Percentiles rank a stretch among this genome's conserved stretches.
These are phyloP conservation scores for Parathielavia appendiculata DNA, from an alignment of 495 filamentous ascomycete species.

Conservation along the genomic window DNA sequence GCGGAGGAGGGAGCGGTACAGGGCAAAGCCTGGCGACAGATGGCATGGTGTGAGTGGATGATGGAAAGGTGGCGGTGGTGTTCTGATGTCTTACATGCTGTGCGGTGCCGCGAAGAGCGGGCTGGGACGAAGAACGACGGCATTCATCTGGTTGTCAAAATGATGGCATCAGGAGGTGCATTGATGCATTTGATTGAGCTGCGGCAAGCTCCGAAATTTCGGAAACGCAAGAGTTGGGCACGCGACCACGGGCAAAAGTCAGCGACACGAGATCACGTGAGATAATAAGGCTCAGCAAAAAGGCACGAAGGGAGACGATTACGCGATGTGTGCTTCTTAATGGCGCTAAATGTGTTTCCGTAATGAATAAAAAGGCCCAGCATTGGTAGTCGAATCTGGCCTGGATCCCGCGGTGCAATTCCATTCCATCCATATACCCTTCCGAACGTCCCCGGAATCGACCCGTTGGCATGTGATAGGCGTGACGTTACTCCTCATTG, in stretches of 20 bases:
- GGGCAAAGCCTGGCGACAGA: constrained; percentile 54
- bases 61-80: background rate
- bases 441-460: too few relatives aligned
- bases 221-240: background rate
- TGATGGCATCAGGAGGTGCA: background rate
- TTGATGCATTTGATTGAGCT: background rate
- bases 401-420: too few relatives aligned
- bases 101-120: constrained; percentile 53
- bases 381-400: too few relatives aligned
- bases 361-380: too few relatives aligned
- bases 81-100: constrained; percentile 54
- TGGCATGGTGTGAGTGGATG: background rate
- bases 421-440: too few relatives aligned
- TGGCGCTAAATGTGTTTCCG: too few relatives aligned
- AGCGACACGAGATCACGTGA: constrained; percentile 25
- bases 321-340: too few relatives aligned
- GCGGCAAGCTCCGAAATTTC: constrained; percentile 6
- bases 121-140: constrained; percentile 41
- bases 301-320: too few relatives aligned
- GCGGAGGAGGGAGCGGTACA: constrained; percentile 67
- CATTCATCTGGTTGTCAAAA: constrained; percentile 29
- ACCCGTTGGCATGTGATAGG: too few relatives aligned
- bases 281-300: constrained; percentile 1
- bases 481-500: constrained; percentile 9
- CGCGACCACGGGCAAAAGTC: background rate